These are phyloP conservation scores for Colletotrichum tanaceti DNA, from an alignment of 2,329 filamentous ascomycete genomes.

Conservation along the genomic window DNA sequence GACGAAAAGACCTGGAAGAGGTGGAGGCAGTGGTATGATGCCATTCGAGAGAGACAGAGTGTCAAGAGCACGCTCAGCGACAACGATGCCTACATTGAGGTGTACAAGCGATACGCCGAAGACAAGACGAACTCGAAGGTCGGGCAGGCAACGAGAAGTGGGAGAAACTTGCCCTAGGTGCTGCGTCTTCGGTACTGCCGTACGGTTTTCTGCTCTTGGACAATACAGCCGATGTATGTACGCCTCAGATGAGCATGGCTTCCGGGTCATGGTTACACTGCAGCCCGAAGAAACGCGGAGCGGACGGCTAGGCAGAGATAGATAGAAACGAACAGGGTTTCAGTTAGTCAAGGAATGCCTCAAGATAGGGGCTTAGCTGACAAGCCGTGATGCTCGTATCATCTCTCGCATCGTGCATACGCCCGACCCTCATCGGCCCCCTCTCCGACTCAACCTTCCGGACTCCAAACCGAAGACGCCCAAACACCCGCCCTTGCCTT, in stretches of 20 bases:
- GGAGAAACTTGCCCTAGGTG: slow-evolving; percentile 68
- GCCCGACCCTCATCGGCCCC: slow-evolving; percentile 13
- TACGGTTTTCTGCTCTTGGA: too few relatives aligned
- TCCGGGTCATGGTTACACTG: neutral
- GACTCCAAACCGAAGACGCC: slow-evolving; percentile 29
- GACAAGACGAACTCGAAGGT: slow-evolving; percentile 72
- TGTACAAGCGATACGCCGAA: slow-evolving; percentile 76
- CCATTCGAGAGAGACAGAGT: slow-evolving; percentile 69
- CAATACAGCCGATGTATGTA: neutral
- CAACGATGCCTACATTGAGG: slow-evolving; percentile 72
- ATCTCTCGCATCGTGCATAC: neutral
- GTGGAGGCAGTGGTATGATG: slow-evolving; percentile 73
- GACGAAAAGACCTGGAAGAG: slow-evolving; percentile 71
- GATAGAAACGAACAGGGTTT: neutral
- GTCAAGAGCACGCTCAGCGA: slow-evolving; percentile 76
- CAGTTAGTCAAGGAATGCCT: neutral
- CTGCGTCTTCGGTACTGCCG: neutral
- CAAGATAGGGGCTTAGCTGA: neutral
- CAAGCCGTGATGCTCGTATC: neutral
- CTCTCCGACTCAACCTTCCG: slow-evolving; percentile 18
- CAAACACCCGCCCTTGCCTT: neutral
- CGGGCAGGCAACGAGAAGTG: slow-evolving; percentile 71
- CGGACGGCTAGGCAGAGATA: neutral
- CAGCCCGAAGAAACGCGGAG: neutral
- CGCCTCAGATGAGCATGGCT: neutral